Conservation (phyloP, 352 stramenopile species). For the Globisporangium heterothallicum region DNA sequence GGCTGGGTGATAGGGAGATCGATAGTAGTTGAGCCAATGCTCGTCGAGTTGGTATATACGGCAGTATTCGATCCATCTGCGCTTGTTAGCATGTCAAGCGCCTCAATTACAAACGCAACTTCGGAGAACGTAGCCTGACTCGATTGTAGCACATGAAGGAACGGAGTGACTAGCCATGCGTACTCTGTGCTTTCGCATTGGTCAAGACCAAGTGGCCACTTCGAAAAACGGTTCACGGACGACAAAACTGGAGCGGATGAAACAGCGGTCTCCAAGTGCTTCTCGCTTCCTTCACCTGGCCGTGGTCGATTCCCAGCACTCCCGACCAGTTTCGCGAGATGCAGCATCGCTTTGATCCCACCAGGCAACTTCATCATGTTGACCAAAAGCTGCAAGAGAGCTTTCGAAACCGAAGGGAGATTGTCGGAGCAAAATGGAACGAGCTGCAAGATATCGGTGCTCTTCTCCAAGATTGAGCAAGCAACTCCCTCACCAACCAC, state of each 20-base stretch:
- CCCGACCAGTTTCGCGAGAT: conserved; percentile 14
- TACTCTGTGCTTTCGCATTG: conserved; percentile 3
- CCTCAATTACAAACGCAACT: conserved; percentile 3
- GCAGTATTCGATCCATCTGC: conserved; percentile 6
- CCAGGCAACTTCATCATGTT: conserved; percentile 27
- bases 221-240: neutral
- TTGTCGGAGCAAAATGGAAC: conserved; percentile 18
- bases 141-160: conserved; percentile 7
- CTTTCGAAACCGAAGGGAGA: conserved; percentile 26
- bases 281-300: neutral
- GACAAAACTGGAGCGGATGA: neutral
- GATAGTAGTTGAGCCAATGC: neutral
- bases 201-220: conserved; percentile 4
- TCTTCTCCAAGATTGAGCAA: conserved; percentile 25
- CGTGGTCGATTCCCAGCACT: neutral
- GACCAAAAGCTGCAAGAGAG: conserved; percentile 22
- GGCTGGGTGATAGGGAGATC: conserved; percentile 15
- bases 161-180: neutral
- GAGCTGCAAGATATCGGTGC: conserved; percentile 17
- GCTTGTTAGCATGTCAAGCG: conserved; percentile 8
- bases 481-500: conserved; percentile 25
- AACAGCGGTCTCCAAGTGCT: neutral
- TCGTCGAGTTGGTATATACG: conserved; percentile 1
- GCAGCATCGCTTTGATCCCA: conserved; percentile 26
- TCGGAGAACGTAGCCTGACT: conserved; percentile 3